Percentiles rank a stretch among this genome's conserved stretches.
These are phyloP conservation scores for Colletotrichum nymphaeae DNA, from an alignment of 2,329 filamentous ascomycete genomes.

Conservation along the genomic window DNA sequence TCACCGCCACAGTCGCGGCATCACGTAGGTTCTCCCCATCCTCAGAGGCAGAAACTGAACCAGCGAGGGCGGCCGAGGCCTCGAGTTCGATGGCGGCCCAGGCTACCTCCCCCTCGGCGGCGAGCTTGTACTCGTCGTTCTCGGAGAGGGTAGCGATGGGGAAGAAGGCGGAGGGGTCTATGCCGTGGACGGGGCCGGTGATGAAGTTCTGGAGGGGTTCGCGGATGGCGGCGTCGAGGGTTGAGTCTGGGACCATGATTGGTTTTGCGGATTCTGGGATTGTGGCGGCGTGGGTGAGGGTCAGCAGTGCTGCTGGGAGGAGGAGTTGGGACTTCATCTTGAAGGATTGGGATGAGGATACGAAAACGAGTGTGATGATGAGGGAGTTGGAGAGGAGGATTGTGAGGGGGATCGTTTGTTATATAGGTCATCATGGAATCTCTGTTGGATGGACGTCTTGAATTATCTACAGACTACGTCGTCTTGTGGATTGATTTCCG, in stretches of 20 bases:
- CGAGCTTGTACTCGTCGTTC: not conserved
- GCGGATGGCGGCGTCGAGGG: not conserved
- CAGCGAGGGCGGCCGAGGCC: not conserved
- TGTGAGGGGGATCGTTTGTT: not conserved
- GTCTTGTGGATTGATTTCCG: not conserved
- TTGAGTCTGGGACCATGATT: not conserved
- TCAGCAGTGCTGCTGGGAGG: slow-evolving; percentile 16
- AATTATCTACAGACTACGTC: not conserved
- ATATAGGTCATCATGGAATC: not conserved
- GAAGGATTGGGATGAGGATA: not conserved
- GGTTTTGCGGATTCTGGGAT: not conserved
- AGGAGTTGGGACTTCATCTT: slow-evolving; percentile 22
- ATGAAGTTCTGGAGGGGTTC: not conserved
- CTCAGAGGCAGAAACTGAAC: too few species aligned
- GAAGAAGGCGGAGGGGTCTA: not conserved
- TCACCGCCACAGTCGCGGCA: not conserved
- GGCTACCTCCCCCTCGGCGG: not conserved
- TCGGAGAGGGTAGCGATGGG: not conserved
- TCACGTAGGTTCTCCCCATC: not conserved
- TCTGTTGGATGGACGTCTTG: not conserved
- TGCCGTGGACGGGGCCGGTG: not conserved
- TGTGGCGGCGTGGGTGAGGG: not conserved
- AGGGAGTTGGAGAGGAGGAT: not conserved
- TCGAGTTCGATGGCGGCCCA: slow-evolving; percentile 9
- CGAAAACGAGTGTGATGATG: not conserved